These are phyloP conservation scores for Leptographium flavum DNA, from an alignment of 2,329 filamentous ascomycete genomes.

Conservation along the genomic window DNA sequence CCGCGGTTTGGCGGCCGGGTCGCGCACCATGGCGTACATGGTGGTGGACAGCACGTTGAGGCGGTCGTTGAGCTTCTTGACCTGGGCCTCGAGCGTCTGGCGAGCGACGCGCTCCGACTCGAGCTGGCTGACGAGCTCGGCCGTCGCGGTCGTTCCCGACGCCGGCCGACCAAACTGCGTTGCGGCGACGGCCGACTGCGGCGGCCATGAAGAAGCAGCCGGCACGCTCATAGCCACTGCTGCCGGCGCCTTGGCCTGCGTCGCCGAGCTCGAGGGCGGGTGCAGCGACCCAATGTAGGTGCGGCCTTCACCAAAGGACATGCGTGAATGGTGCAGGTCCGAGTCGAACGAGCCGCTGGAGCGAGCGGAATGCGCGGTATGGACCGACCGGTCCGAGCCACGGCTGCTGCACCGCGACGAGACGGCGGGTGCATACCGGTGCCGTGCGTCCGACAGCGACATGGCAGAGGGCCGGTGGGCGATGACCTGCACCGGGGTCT, in stretches of 20 bases:
- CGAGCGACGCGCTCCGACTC: constrained; percentile 42
- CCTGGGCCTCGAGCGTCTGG: constrained; percentile 39
- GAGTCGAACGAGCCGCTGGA: constrained; percentile 4
- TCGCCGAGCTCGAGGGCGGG: constrained; percentile 19
- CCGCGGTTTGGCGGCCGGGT: constrained; percentile 19
- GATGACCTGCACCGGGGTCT: not conserved
- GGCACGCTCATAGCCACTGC: too few relatives aligned
- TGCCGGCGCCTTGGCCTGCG: constrained; percentile 14
- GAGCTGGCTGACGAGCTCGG: constrained; percentile 35
- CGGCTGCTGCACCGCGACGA: constrained; percentile 21
- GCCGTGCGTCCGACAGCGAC: not conserved
- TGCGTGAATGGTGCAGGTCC: constrained; percentile 20
- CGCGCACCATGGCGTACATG: constrained; percentile 22
- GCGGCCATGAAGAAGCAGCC: too few relatives aligned
- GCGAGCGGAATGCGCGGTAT: too few relatives aligned
- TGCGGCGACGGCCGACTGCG: too few relatives aligned
- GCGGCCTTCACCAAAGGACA: constrained; percentile 31
- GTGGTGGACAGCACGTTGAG: constrained; percentile 30
- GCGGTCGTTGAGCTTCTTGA: constrained; percentile 36
- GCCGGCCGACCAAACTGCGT: too few relatives aligned
- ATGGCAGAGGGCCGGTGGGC: not conserved
- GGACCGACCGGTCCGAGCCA: constrained; percentile 23
- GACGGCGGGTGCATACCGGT: not conserved
- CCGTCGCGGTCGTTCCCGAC: constrained; percentile 33
- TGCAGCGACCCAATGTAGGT: constrained; percentile 30